Percentiles rank a stretch among this genome's conserved stretches.
Evolutionary conservation across 495 filamentous ascomycete species (phyloP).

Genomic region (Neurospora sp.): DNA sequence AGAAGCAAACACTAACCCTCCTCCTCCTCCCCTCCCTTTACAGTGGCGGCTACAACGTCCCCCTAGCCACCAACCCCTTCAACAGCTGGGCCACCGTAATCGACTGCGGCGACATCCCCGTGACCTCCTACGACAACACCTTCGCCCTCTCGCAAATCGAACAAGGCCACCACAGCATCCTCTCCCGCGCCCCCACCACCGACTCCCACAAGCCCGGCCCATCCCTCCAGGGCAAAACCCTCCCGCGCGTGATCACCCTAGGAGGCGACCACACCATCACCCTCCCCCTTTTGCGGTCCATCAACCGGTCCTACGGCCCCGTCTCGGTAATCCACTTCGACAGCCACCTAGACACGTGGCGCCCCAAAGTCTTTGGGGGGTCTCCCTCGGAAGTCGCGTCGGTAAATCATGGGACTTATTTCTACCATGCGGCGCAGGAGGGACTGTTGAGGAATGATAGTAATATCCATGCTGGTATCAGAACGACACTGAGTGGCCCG

Average conservation of each 20-base stretch:
- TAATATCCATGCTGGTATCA: slow-evolving; percentile 65
- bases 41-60: slow-evolving; percentile 67
- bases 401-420: slow-evolving; percentile 82
- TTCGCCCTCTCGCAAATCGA: slow-evolving; percentile 74
- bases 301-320: slow-evolving; percentile 68
- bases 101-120: slow-evolving; percentile 79
- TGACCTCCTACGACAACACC: slow-evolving; percentile 70
- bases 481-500: slow-evolving; percentile 62
- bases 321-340: slow-evolving; percentile 85
- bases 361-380: slow-evolving; percentile 51
- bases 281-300: slow-evolving; percentile 62
- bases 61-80: slow-evolving; percentile 72
- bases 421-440: slow-evolving; percentile 71
- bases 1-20: background rate
- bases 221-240: slow-evolving; percentile 40
- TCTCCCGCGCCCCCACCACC: slow-evolving; percentile 40
- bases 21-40: background rate
- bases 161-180: slow-evolving; percentile 47
- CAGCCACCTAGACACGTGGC: slow-evolving; percentile 69
- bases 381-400: slow-evolving; percentile 47
- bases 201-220: slow-evolving; percentile 32
- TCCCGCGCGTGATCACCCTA: slow-evolving; percentile 57
- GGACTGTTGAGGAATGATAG: slow-evolving; percentile 62
- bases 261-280: slow-evolving; percentile 82
- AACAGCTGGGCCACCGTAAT: slow-evolving; percentile 64